phyloP scores from a whole-genome alignment of 2,329 filamentous ascomycete species.

The Scedosporium apiospermum region DNA sequence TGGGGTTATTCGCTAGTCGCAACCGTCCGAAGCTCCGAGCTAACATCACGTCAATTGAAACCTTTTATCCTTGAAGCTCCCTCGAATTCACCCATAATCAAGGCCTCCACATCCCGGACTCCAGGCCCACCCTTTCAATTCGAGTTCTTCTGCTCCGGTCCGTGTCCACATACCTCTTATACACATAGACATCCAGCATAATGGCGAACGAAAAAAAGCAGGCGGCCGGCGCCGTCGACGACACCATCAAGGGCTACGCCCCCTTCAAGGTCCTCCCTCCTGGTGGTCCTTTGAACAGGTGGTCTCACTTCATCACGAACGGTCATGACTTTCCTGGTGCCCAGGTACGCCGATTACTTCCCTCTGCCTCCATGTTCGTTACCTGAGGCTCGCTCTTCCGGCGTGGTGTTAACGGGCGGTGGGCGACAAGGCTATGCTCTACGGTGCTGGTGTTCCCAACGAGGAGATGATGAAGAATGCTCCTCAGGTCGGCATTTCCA shows the following conservation, averaged over 20 bases:
- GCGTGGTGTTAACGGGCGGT: neutral
- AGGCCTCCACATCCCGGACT: too few relatives aligned
- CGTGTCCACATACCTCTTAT: neutral
- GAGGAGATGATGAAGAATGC: slow-evolving; percentile 79
- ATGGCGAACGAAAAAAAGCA: neutral
- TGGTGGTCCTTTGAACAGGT: slow-evolving; percentile 63
- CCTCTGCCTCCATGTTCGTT: neutral
- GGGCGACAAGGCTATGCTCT: slow-evolving; percentile 76
- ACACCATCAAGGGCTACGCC: slow-evolving; percentile 32
- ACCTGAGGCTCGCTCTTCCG: neutral
- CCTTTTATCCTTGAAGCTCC: too few relatives aligned
- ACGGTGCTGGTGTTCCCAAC: slow-evolving; percentile 80
- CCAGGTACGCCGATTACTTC: slow-evolving; percentile 45
- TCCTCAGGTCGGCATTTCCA: slow-evolving; percentile 83
- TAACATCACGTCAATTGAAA: too few relatives aligned
- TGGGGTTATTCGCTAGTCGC: too few relatives aligned
- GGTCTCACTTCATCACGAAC: slow-evolving; percentile 72
- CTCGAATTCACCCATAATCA: too few relatives aligned
- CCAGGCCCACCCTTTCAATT: neutral
- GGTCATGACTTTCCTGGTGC: slow-evolving; percentile 88
- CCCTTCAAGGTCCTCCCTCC: slow-evolving; percentile 42
- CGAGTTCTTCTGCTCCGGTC: neutral
- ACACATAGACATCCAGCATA: neutral
- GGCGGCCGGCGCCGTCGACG: neutral
- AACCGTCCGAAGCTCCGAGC: too few relatives aligned